Base-by-base conservation (phyloP, 169 alveolate genomes). In the Plasmodium fragile region DNA sequence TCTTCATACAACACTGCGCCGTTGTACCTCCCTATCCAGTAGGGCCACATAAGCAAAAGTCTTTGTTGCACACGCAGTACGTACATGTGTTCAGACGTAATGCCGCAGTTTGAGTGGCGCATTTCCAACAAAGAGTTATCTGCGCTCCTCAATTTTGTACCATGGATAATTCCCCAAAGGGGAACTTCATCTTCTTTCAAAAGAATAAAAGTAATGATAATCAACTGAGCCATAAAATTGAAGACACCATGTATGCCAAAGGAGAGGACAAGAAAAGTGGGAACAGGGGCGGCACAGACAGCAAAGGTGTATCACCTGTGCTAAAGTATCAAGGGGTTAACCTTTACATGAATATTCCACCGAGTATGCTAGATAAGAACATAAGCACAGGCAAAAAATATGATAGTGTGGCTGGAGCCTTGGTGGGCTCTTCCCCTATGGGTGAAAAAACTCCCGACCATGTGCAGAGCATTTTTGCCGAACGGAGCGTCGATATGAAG, bases 201-300 rank as follows among this genome's bases (percentile, higher is more conserved):
- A 85, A 73, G 28, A 85, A 85, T 73, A 85, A 85, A 85, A 39
- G 93, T 30, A 85, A 85, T 73, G 93, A 85, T 4, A 72, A 49
- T n/a, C 78, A 84, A 73, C 10, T 53, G 53, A 84, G 73, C 4
- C 59, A 84, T 52, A 84, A 84, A 73, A 49, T 0, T 30, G 93
- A 84, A 71, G 93, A 72, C 53, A 49, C 16, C 78, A 71, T 69
- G 45, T 52, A 30, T 32, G 55, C 43, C 5, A 73, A 84, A 84
- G 79, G 43, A 49, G 84, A 72, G 13, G 93, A 84, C 16, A 83
- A 83, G 32, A 83, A 83, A 41, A 78, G 8, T 41, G 34, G 52
- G 11, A 81, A 81, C 25, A 36, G 70, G 70, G 41, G 34, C 39
- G 22, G 34, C 75, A 65, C 30, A 28, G 75, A 65, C 4, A 65